Base-by-base conservation (phyloP, 805 yeast species). In the Candida jianshihensis region DNA sequence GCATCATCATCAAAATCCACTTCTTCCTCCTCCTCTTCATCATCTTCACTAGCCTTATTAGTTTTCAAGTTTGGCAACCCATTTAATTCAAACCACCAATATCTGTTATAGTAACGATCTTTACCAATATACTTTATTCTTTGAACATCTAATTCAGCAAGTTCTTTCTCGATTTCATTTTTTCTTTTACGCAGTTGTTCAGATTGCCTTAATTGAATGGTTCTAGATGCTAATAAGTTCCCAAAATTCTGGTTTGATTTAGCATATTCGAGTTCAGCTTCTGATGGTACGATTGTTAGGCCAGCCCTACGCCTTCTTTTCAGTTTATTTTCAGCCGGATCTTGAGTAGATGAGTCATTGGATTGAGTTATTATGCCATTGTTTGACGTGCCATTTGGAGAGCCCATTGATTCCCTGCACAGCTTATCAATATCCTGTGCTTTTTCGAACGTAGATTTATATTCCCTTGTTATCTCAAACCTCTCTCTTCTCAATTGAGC, bases 21-120 rank as follows among this genome's bases (percentile, higher is more conserved):
- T 16, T 52, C 63, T 6, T 44, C 47, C 1, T 57, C 57, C 2
- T 49, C 62, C 1, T 48, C 60, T 5, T 48, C 53, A 26, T 46
- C 49, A 10, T 33, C 49, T 15, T 46, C 44, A 12, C 44, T 39
- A 15, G 60, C 48, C 28, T 59, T 65, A 26, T 59, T 55, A 11
- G 63, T 64, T 35, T 63, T 66, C 26, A 68, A 49, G 7, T 67
- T 66, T 4, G 88, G 86, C 33, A 87, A 65, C 1, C 97, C 98
- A 51, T 82, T 81, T 43, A 70, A 69, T 51, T 90, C 97, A 53
- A 88, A 78, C 96, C 96, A 92, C 95, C 95, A 92, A 56, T 90
- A 92, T 45, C 89, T 68, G 61, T 92, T 92, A 56, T 68, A 88
- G 40, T 75, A 73, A 34, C 95, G 64, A 57, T 92, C 98, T 40